Evolutionary conservation across 2,329 filamentous ascomycete genomes (phyloP), one percentile per base, ranked within the genome.

Genomic region (Colletotrichum caudatum): DNA sequence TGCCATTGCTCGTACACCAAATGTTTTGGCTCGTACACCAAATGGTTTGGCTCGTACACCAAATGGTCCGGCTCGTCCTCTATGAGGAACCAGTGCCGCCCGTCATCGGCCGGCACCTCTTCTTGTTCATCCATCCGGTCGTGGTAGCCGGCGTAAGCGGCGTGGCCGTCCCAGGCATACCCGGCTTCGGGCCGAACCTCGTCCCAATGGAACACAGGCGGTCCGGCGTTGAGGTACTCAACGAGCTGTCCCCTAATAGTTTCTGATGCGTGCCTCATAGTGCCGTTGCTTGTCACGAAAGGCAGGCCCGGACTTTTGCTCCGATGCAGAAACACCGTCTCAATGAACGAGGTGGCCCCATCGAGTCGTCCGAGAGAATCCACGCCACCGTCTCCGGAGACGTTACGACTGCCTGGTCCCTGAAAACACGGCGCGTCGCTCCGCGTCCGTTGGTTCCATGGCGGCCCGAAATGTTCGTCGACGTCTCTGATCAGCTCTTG

Each of bases 281-380:
- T n/a, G n/a, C n/a, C 35, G 2, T 39, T 35, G 6, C 5, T 2
- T 3, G 6, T 23, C 11, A 6, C 6, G 0, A 18, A 5, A 8
- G 41, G 9, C 5, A 5, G 9, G 2, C 54, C 54, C 6, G 54
- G 54, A 3, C 26, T 23, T 1, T 57, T n/a, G 9, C 6, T 7
- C 1, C 54, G 35, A n/a, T 57, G n/a, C 7, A 33, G 29, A 3
- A 5, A 6, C 14, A 56, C 9, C 18, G 5, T 20, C 8, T 35
- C 29, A 9, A 35, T 35, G 18, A 56, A n/a, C n/a, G 51, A 35
- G 3, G 6, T 8, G 33, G 29, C 29, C 18, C 18, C 51, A 5
- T 56, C 51, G 8, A 35, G 51, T 9, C 9, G 16, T 35, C 29
- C 9, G 29, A 56, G 37, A 33, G 9, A 35, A 12, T 56, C 51